Base-by-base conservation (phyloP, 148 eudicot genomes). In the Amaranthus hypochondriacus region DNA sequence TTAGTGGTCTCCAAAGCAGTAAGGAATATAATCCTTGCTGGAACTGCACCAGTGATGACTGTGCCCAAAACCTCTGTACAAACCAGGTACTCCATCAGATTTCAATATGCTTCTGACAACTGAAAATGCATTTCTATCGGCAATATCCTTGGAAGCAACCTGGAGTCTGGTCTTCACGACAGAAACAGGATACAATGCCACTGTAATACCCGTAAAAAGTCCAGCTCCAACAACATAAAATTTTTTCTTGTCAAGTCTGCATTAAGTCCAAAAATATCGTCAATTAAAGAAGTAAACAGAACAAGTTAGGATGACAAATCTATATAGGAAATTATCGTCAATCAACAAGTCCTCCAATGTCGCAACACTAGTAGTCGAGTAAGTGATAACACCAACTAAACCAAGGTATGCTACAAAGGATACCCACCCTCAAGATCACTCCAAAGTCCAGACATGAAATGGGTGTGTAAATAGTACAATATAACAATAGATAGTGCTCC, bases 21-120 rank as follows among this genome's bases (percentile, higher is more conserved):
- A 70, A 95, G 94, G 72, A 95, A 95, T 77, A 95, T 82, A 70
- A 95, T 87, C 80, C 99, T 86, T 48, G 96, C 83, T 48, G 97
- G 99, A 74, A 95, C 71, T 62, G 97, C 94, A 75, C 99, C 99
- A 53, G 92, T 95, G 50, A 95, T 85, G 44, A 95, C 99, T 8
- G 96, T 95, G 52, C 99, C 99, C 99, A 84, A 95, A 92, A 77
- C 99, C 99, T 87, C 93, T 85, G 81, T 95, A 95, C 71, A 95
- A 87, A 83, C 99, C 99, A 72, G 91, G 86, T 60, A 92, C 71
- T 59, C 99, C 99, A 80, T 95, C 97, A n/a, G 87, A 78, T 87
- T 76, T 90, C 77, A 95, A 69, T 77, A 95, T 81, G 84, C 89
- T 82, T 84, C 68, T 92, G 71, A 80, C 77, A 66, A 92, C 87